Conservation (phyloP, 1,284 basidiomycete genomes). For the Apiotrichum veenhuisii region DNA sequence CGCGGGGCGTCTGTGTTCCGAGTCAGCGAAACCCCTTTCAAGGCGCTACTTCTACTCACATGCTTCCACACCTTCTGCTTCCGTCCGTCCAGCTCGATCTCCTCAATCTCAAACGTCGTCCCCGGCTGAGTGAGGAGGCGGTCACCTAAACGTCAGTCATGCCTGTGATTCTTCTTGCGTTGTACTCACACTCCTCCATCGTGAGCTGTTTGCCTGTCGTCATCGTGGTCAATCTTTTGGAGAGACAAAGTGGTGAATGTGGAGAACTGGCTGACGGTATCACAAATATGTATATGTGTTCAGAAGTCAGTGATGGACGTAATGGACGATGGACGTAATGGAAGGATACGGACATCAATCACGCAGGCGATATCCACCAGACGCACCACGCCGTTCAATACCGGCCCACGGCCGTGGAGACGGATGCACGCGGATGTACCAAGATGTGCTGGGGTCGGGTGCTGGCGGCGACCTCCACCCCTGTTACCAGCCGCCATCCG, state of each 20-base stretch:
- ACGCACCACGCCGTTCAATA: too few relatives aligned
- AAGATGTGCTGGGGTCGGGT: too few relatives aligned
- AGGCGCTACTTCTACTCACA: constrained; percentile 19
- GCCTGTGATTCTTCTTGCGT: background rate
- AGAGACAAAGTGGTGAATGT: background rate
- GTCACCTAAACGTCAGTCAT: constrained; percentile 27
- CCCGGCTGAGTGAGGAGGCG: constrained; percentile 36
- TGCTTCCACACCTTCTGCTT: constrained; percentile 37
- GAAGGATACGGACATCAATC: too few relatives aligned
- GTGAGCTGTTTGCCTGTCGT: background rate
- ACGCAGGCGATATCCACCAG: too few relatives aligned
- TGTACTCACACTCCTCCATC: constrained; percentile 5
- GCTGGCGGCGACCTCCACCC: too few relatives aligned
- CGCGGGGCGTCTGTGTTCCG: constrained; percentile 33
- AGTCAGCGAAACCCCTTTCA: background rate
- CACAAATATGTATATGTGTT: background rate
- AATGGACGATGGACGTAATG: too few relatives aligned
- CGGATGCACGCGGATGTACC: too few relatives aligned
- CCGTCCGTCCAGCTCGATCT: constrained; percentile 26
- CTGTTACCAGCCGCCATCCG: too few relatives aligned
- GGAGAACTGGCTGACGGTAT: too few relatives aligned
- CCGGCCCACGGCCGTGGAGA: too few relatives aligned
- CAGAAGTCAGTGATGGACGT: too few relatives aligned
- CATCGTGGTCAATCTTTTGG: background rate
- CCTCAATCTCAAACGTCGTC: constrained; percentile 38